Evolutionary conservation across 192 early-diverging fungal genomes (phyloP), one percentile per base, ranked within the genome.

Genomic region (Linnemannia exigua): DNA sequence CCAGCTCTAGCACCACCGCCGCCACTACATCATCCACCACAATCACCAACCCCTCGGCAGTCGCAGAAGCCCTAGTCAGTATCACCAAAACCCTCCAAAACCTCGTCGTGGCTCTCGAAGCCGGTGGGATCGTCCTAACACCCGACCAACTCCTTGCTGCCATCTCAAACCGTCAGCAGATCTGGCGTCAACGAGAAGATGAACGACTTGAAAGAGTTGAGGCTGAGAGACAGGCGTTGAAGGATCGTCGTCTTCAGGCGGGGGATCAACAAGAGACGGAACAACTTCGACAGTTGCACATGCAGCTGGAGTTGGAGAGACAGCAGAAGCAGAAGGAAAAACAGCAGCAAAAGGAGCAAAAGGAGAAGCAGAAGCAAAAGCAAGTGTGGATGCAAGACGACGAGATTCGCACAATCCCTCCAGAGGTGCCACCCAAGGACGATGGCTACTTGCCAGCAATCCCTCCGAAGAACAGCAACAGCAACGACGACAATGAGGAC

Each of bases 51-150:
- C 28, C 58, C 28, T 19, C 75, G 14, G 33, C 37, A 4, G 76
- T 31, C 41, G 28, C 79, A 14, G 76, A 70, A 28, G 66, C 76
- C n/a, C 47, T 84, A 3, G 22, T 75, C 19, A 63, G 82, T 17
- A 31, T 84, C 4, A 75, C 41, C 72, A 78, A 75, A 54, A 84
- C 82, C 6, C 67, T 84, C 14, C 82, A 84, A 72, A 78, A 84
- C 67, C 67, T 79, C 0, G 72, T 84, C 0, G 76, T 84, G 0
- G 66, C 38, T 4, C 38, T 84, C 0, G 82, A 78, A 35, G 33
- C 54, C 0, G 76, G 82, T 8, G 76, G 46, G 1, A 73, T 44
- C 5, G 76, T 84, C 35, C 17, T 84, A 52, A 84, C 82, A 0
- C 76, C 76, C 15, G 72, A 78, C 0, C 76, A 71, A 3, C 51